Percentiles rank a stretch among this genome's conserved stretches.
phyloP scores from a whole-genome alignment of 1,284 basidiomycete species.

The Fomitopsis palustris region DNA sequence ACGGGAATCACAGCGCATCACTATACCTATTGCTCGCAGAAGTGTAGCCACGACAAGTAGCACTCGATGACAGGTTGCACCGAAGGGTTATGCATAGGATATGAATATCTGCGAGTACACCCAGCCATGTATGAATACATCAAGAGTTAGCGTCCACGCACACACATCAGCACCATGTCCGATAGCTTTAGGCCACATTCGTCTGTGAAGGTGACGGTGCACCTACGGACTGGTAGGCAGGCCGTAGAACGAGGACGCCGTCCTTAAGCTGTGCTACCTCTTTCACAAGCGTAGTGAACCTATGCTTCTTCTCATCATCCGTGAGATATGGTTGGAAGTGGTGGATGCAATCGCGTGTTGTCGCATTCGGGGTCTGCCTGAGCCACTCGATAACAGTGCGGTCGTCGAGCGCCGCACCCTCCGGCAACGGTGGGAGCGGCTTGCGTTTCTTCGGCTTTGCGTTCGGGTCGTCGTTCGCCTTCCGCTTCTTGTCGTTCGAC shows the following conservation, averaged over 20 bases:
- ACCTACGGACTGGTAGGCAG: slow-evolving; percentile 32
- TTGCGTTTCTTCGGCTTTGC: slow-evolving; percentile 69
- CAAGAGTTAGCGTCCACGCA: neutral
- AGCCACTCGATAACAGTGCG: slow-evolving; percentile 71
- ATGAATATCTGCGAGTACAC: neutral
- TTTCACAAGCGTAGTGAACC: slow-evolving; percentile 73
- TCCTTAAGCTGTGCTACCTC: slow-evolving; percentile 69
- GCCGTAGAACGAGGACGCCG: slow-evolving; percentile 59
- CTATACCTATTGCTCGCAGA: no score
- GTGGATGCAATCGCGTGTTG: slow-evolving; percentile 72
- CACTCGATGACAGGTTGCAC: neutral
- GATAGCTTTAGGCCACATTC: neutral
- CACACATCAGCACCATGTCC: neutral
- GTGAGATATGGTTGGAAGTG: slow-evolving; percentile 74
- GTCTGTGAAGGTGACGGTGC: slow-evolving; percentile 13
- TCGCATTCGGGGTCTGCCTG: slow-evolving; percentile 55
- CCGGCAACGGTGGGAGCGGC: slow-evolving; percentile 30
- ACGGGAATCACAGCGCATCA: no score
- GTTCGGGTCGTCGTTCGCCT: slow-evolving; percentile 50
- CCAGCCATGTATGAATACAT: neutral
- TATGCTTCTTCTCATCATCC: slow-evolving; percentile 62
- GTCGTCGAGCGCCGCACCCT: slow-evolving; percentile 52
- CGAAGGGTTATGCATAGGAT: neutral
- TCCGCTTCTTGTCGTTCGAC: slow-evolving; percentile 53
- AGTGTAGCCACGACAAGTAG: no score